phyloP scores from a whole-genome alignment of 495 filamentous ascomycete genomes.

The Glarea lozoyensis region DNA sequence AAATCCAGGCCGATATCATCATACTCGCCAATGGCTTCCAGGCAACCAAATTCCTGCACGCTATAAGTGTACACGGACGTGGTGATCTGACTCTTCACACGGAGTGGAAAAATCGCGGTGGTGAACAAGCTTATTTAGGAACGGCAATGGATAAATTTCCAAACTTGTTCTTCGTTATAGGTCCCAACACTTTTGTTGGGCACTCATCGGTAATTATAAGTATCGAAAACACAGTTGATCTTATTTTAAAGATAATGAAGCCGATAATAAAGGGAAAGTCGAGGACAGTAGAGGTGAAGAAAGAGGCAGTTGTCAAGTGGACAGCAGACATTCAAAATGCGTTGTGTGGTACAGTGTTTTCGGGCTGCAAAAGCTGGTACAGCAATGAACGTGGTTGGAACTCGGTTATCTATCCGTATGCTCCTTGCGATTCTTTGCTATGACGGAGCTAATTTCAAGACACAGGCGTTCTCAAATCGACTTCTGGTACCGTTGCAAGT shows the following conservation, averaged over 20 bases:
- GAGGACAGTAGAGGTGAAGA: conserved; percentile 28
- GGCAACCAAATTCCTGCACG: conserved; percentile 33
- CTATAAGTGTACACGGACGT: conserved; percentile 34
- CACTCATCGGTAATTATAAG: conserved; percentile 54
- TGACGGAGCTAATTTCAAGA: too few species aligned
- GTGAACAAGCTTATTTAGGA: conserved; percentile 52
- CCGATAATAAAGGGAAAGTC: conserved; percentile 38
- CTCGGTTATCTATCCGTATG: conserved; percentile 50
- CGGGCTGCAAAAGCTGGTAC: conserved; percentile 52
- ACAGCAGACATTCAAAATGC: conserved; percentile 42
- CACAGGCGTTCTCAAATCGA: too few species aligned
- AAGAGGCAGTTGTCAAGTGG: conserved; percentile 45
- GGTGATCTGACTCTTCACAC: conserved; percentile 39
- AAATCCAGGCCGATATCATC: conserved; percentile 44
- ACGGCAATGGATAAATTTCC: conserved; percentile 58
- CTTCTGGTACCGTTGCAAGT: too few species aligned
- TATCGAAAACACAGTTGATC: conserved; percentile 49
- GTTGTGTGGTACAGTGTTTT: conserved; percentile 44
- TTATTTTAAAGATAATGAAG: conserved; percentile 41
- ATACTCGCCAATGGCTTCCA: conserved; percentile 51
- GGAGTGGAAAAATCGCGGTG: conserved; percentile 43
- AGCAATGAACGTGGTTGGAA: conserved; percentile 49
- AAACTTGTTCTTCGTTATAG: conserved; percentile 61
- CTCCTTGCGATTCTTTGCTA: too few species aligned
- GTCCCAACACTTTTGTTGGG: conserved; percentile 56